Evolutionary conservation across 139 green algal genomes (phyloP).

Genomic region (Chlamydomonas asymmetrica): DNA sequence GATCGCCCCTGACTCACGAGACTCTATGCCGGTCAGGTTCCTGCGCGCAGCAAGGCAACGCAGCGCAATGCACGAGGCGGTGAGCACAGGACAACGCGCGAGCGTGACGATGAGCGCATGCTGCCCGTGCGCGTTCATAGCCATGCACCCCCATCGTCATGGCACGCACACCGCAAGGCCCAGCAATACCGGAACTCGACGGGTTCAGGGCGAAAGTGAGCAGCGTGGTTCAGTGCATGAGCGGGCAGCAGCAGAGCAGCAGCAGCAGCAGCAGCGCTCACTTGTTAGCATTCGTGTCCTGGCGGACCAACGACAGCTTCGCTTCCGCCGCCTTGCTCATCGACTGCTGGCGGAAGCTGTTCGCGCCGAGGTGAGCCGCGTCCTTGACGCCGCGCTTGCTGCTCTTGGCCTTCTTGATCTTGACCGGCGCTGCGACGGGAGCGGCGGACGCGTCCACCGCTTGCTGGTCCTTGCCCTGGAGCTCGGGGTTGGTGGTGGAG

Average conservation of each 20-base stretch:
- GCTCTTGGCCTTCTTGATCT: no score
- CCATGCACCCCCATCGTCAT: background rate
- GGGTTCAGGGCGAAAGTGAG: no score
- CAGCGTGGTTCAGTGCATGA: no score
- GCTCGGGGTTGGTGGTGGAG: background rate
- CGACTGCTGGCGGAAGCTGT: background rate
- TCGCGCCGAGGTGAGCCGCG: background rate
- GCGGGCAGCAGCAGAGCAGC: no score
- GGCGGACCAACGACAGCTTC: constrained; percentile 29
- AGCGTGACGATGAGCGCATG: background rate
- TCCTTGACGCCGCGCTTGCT: background rate
- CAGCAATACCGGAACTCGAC: no score
- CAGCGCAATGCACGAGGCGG: no score
- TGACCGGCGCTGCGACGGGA: background rate
- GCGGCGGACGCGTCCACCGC: background rate
- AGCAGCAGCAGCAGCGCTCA: no score
- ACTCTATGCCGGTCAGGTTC: constrained; percentile 68
- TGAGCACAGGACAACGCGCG: no score
- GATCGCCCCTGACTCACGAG: constrained; percentile 58
- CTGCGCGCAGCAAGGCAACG: constrained; percentile 25
- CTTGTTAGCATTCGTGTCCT: constrained; percentile 6
- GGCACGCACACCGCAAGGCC: no score
- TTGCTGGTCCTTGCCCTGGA: background rate
- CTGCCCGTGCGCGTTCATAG: background rate
- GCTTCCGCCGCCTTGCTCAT: background rate